phyloP scores from a whole-genome alignment of 495 filamentous ascomycete species.

The Daldinia vernicosa region DNA sequence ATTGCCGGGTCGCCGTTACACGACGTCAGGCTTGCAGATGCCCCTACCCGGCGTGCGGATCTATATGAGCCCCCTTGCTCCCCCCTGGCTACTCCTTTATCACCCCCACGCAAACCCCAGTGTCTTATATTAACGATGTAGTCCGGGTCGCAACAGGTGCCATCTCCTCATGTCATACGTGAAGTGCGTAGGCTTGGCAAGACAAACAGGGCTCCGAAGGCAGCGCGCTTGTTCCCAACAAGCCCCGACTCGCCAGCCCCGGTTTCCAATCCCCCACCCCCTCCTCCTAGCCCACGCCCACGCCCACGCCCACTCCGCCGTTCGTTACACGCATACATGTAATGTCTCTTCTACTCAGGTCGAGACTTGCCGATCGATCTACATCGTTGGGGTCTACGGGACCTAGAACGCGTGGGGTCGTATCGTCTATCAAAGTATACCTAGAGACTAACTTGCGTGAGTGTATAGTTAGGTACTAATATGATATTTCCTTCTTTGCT shows the following conservation, averaged over 20 bases:
- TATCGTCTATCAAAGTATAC: not conserved
- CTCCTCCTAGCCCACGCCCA: not conserved
- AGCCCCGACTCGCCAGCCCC: slow-evolving; percentile 7
- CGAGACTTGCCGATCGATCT: slow-evolving; percentile 18
- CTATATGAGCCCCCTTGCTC: slow-evolving; percentile 9
- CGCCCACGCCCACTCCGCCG: not conserved
- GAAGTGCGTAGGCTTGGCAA: slow-evolving; percentile 5
- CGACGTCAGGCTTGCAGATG: slow-evolving; percentile 19
- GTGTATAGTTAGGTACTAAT: not conserved
- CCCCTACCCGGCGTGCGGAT: slow-evolving; percentile 29
- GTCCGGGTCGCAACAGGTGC: slow-evolving; percentile 17
- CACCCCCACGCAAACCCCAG: slow-evolving; percentile 27
- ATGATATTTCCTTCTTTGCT: not conserved
- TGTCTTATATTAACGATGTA: slow-evolving; percentile 18
- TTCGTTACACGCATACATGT: slow-evolving; percentile 10
- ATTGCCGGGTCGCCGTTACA: slow-evolving; percentile 25
- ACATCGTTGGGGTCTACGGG: not conserved
- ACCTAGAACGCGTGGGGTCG: not conserved
- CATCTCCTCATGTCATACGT: slow-evolving; percentile 17
- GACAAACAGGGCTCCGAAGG: not conserved
- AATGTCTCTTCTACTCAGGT: not conserved
- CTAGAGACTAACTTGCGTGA: no score
- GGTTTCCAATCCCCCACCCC: not conserved
- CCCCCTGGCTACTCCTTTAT: not conserved
- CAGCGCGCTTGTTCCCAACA: not conserved